Conservation (phyloP, 768 basidiomycete species). For the Boletus sp. region DNA sequence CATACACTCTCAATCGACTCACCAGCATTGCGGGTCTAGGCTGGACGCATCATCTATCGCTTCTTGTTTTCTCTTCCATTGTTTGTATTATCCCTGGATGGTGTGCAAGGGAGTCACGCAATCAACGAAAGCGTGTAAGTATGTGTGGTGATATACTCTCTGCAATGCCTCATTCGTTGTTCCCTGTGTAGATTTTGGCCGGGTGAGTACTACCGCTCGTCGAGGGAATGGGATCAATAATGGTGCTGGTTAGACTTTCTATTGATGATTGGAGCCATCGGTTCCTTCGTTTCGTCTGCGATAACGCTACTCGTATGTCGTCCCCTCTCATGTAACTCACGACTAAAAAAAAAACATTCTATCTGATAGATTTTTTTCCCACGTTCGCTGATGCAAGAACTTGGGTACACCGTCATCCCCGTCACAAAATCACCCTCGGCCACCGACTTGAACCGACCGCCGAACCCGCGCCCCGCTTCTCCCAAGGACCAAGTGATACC, state of each 20-base stretch:
- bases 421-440: slow-evolving; percentile 30
- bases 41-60: slow-evolving; percentile 69
- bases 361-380: slow-evolving; percentile 68
- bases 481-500: slow-evolving; percentile 25
- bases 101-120: slow-evolving; percentile 44
- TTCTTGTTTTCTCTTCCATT: slow-evolving; percentile 72
- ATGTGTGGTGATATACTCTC: background rate
- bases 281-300: slow-evolving; percentile 74
- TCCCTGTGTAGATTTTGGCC: slow-evolving; percentile 49
- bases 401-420: slow-evolving; percentile 49
- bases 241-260: slow-evolving; percentile 51
- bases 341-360: background rate
- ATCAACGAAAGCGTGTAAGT: slow-evolving; percentile 59
- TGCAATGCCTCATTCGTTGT: background rate
- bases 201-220: slow-evolving; percentile 38
- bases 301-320: slow-evolving; percentile 70
- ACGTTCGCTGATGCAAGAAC: slow-evolving; percentile 62
- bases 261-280: slow-evolving; percentile 66
- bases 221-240: background rate
- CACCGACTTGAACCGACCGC: slow-evolving; percentile 19
- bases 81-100: slow-evolving; percentile 64
- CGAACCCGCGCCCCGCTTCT: slow-evolving; percentile 13
- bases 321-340: background rate
- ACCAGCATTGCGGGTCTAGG: slow-evolving; percentile 34
- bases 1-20: background rate